Base-by-base conservation (phyloP, 441 rosid genomes). In the Corymbia citriodora region DNA sequence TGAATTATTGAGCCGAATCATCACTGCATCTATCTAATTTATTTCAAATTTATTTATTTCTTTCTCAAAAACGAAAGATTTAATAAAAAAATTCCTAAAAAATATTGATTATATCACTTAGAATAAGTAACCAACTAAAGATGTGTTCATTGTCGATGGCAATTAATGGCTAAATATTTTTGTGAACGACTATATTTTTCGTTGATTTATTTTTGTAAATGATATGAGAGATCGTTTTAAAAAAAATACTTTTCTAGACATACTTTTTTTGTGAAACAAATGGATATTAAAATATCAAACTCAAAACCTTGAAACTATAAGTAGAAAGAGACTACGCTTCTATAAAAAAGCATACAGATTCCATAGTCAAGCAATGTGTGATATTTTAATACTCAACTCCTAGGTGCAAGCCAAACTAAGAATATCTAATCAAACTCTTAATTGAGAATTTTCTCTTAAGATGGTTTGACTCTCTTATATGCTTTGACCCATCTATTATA, bases 231-330 rank as follows among this genome's bases (percentile, higher is more conserved):
- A 40, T 21, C 1, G 0, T 72, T 72, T 33, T 1, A 18, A 3
- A 0, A n/a, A 68, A 70, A 17, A 18, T 10, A 4, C 36, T 36
- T 72, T 36, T 0, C 8, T 9, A 72, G 36, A 36, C 6, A 0
- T 36, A 21, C 11, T 8, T 19, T 72, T 72, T 36, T 12, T 23
- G 12, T 49, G 8, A 72, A 36, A 36, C 9, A 21, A 72, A 19
- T 72, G 18, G 25, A 72, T 40, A 27, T 21, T 74, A 9, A 2
- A 21, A 74, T 36, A 36, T 40, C 83, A 36, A 21, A 40, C 5
- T 6, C 49, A 40, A 74, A 74, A 74, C 0, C 27, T 40, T 33
- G 13, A 72, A 10, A 72, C 7, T 19, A 10, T 36, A 72, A 0
- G 16, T 74, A 40, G 17, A 40, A 74, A 40, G 85, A 74, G 1